Evolutionary conservation across 257 asterid species (phyloP), one percentile per base, ranked within the genome.

Genomic region (Dorcoceras hygrometricum): DNA sequence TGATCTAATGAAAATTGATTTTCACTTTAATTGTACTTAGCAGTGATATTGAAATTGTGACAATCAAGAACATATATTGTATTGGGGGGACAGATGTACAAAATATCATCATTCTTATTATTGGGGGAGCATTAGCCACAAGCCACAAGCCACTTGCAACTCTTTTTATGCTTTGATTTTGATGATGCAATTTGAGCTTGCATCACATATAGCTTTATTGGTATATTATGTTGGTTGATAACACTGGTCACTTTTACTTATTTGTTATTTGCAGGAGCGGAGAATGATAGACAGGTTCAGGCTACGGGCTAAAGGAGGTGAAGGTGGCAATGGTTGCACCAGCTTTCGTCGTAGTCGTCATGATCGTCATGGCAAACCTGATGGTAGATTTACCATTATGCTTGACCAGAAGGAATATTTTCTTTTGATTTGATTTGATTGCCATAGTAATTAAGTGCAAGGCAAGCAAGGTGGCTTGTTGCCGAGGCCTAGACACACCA

Each of bases 291-390:
- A 93, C 75, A 77, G 84, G 6, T 77, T 83, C 70, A 80, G 87
- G 77, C 65, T 93, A 56, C 72, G 88, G 80, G 95, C 96, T 76
- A 93, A 88, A 85, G 99, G 96, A 68, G 99, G 99, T 61, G 95
- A 93, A 60, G 99, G 97, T 62, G 99, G 97, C 55, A 90, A 75
- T 66, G 99, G 97, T 73, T 93, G 99, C 78, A 66, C 76, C 75
- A 90, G 97, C 80, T 79, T 81, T 57, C 95, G 84, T n/a, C 93
- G 88, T 54, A 86, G 95, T 78, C 88, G 95, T 59, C 90, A 76
- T 48, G 89, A 82, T 72, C 95, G 84, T 24, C 94, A 79, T 77
- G 99, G 99, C 50, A 85, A 53, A 82, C 86, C 96, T 73, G 99
- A 93, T 74, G 99, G 99, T 93, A 65, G 53, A 88, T 71, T 66